Conservation (phyloP, 2,329 filamentous ascomycete genomes). For the Geosmithia putterillii region DNA sequence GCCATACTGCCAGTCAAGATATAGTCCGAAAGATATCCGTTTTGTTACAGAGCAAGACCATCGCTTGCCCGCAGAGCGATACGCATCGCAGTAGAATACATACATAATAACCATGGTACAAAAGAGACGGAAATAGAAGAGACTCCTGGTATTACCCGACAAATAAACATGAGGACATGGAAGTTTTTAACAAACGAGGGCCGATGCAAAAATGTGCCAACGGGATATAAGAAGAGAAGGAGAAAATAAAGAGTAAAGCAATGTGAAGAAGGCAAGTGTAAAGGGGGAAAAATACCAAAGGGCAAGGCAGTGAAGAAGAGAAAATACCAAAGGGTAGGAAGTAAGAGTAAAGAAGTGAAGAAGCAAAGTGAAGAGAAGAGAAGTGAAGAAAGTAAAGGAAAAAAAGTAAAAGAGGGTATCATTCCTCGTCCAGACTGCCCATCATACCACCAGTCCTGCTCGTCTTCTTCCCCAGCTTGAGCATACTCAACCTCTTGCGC, state of each 20-base stretch:
- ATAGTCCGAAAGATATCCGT: too few relatives aligned
- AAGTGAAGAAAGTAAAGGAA: slow-evolving; percentile 14
- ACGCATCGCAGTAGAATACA: too few relatives aligned
- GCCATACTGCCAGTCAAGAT: too few relatives aligned
- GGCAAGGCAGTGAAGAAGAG: neutral
- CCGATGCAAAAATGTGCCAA: neutral
- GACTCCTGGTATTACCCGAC: neutral
- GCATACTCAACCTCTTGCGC: slow-evolving; percentile 65
- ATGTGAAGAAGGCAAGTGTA: too few relatives aligned
- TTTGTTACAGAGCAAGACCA: too few relatives aligned
- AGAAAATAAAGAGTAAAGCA: too few relatives aligned
- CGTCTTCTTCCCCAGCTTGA: slow-evolving; percentile 59
- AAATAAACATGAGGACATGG: neutral
- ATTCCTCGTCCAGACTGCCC: slow-evolving; percentile 43
- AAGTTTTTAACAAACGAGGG: neutral
- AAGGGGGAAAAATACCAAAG: neutral
- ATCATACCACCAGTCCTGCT: slow-evolving; percentile 36
- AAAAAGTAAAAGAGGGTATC: slow-evolving; percentile 19
- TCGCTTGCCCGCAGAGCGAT: too few relatives aligned
- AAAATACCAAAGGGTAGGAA: neutral
- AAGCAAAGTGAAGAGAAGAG: slow-evolving; percentile 5
- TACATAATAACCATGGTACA: neutral
- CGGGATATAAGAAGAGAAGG: neutral
- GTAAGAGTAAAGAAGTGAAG: neutral
- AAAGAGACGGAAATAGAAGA: neutral